A percentile compares a stretch with the other conserved stretches of the same genome.
Evolutionary conservation across 805 yeast species (phyloP).

Genomic region (Starmerella scarabaei): DNA sequence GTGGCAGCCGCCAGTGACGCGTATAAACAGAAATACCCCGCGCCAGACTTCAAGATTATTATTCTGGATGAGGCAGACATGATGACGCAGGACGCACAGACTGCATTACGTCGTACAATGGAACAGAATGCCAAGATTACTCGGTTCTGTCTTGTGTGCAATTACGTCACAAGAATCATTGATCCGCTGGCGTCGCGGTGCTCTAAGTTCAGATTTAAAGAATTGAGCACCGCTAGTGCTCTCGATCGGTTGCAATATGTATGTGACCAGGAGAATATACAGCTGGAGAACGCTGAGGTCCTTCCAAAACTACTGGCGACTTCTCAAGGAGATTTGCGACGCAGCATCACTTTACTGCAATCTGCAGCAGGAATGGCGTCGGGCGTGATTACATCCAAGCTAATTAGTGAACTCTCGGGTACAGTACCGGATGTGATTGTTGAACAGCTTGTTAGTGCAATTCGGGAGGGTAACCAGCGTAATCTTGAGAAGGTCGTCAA

Average conservation of each 20-base stretch:
- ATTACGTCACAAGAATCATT: constrained; percentile 89
- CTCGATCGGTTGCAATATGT: constrained; percentile 52
- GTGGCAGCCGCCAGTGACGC: constrained; percentile 67
- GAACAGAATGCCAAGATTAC: constrained; percentile 53
- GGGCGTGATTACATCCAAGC: constrained; percentile 31
- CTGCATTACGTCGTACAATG: constrained; percentile 85
- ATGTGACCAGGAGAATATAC: constrained; percentile 37
- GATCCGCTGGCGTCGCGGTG: constrained; percentile 96
- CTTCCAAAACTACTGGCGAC: constrained; percentile 54
- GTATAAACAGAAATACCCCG: constrained; percentile 65
- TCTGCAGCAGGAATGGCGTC: constrained; percentile 38
- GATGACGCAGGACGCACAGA: constrained; percentile 90
- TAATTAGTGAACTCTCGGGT: constrained; percentile 65
- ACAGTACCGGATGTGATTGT: constrained; percentile 45
- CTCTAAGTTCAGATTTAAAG: constrained; percentile 82
- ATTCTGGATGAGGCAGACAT: constrained; percentile 93
- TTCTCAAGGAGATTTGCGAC: constrained; percentile 82
- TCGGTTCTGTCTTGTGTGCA: constrained; percentile 88
- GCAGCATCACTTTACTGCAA: constrained; percentile 81
- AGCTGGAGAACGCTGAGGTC: constrained; percentile 34
- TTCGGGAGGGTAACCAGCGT: constrained; percentile 25
- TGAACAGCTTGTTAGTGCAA: constrained; percentile 30
- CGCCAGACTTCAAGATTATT: constrained; percentile 91
- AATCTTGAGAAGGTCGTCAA: constrained; percentile 32
- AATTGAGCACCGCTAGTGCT: constrained; percentile 60